These are phyloP conservation scores for Jamesozyma hellenica DNA, from an alignment of 805 yeast genomes.

Conservation along the genomic window DNA sequence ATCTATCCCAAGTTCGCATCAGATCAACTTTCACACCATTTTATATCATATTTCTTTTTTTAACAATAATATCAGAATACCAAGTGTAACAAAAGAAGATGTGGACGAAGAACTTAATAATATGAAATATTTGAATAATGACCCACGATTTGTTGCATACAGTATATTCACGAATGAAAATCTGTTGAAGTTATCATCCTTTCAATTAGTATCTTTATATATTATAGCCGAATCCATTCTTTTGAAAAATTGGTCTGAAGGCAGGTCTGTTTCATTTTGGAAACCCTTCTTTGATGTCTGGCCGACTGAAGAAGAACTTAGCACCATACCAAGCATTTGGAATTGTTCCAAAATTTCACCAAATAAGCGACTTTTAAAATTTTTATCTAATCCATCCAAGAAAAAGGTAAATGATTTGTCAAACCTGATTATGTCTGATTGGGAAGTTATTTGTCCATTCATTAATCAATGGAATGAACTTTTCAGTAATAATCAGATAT, in stretches of 20 bases:
- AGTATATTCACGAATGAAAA: slow-evolving; percentile 24
- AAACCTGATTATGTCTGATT: slow-evolving; percentile 38
- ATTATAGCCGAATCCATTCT: slow-evolving; percentile 24
- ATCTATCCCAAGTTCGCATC: slow-evolving; percentile 45
- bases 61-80: slow-evolving; percentile 17
- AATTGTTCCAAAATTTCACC: slow-evolving; percentile 21
- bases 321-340: slow-evolving; percentile 59
- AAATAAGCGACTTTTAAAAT: slow-evolving; percentile 23
- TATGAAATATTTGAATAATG: slow-evolving; percentile 1
- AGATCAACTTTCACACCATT: slow-evolving; percentile 50
- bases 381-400: slow-evolving; percentile 38
- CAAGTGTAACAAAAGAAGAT: slow-evolving; percentile 5
- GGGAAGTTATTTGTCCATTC: slow-evolving; percentile 27
- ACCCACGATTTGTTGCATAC: slow-evolving; percentile 28
- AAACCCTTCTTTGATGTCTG: slow-evolving; percentile 54
- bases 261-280: slow-evolving; percentile 43
- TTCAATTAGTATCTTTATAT: slow-evolving; percentile 48
- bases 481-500: slow-evolving; percentile 1
- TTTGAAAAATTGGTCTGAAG: slow-evolving; percentile 18
- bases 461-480: slow-evolving; percentile 14
- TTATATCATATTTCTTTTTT: slow-evolving; percentile 35
- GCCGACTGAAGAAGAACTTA: slow-evolving; percentile 48
- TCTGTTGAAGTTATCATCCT: slow-evolving; percentile 41
- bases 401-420: slow-evolving; percentile 35
- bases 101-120: background rate